Conservation (phyloP, 495 filamentous ascomycete genomes). For the Neurospora sublineolata region DNA sequence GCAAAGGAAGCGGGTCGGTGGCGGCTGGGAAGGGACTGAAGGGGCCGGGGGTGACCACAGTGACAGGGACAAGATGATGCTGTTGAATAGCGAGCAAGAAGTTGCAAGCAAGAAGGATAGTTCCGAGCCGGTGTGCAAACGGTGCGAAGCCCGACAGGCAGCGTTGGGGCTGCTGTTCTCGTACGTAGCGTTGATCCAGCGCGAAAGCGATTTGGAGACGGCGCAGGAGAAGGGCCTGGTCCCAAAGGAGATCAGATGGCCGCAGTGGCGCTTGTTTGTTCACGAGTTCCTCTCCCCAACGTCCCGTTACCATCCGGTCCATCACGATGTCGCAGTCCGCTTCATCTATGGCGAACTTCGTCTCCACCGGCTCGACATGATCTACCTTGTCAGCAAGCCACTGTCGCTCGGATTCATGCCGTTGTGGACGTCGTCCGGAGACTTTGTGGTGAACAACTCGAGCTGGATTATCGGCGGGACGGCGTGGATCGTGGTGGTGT, state of each 20-base stretch:
- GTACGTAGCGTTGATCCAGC: slow-evolving; percentile 25
- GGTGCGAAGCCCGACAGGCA: background rate
- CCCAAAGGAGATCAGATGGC: slow-evolving; percentile 16
- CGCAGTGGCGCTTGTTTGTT: slow-evolving; percentile 5
- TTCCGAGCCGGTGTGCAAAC: background rate
- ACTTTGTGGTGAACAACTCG: slow-evolving; percentile 37
- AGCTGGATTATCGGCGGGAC: slow-evolving; percentile 31
- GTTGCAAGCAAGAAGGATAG: background rate
- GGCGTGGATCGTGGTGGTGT: slow-evolving; percentile 42
- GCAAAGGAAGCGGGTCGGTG: background rate
- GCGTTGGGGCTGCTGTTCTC: slow-evolving; percentile 28
- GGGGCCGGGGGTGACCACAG: background rate
- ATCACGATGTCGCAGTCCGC: slow-evolving; percentile 24
- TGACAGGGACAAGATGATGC: background rate
- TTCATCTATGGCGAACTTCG: slow-evolving; percentile 38
- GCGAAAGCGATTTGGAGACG: slow-evolving; percentile 28
- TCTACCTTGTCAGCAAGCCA: slow-evolving; percentile 12
- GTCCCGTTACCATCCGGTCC: slow-evolving; percentile 17
- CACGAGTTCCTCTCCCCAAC: slow-evolving; percentile 3
- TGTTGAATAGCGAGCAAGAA: background rate
- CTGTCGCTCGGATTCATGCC: slow-evolving; percentile 12
- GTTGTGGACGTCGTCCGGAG: slow-evolving; percentile 21
- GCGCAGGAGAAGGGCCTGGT: slow-evolving; percentile 23
- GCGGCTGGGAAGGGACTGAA: background rate
- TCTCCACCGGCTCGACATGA: slow-evolving; percentile 28